Base-by-base conservation (phyloP, 1,284 basidiomycete genomes). In the Leucoagaricus sp. region DNA sequence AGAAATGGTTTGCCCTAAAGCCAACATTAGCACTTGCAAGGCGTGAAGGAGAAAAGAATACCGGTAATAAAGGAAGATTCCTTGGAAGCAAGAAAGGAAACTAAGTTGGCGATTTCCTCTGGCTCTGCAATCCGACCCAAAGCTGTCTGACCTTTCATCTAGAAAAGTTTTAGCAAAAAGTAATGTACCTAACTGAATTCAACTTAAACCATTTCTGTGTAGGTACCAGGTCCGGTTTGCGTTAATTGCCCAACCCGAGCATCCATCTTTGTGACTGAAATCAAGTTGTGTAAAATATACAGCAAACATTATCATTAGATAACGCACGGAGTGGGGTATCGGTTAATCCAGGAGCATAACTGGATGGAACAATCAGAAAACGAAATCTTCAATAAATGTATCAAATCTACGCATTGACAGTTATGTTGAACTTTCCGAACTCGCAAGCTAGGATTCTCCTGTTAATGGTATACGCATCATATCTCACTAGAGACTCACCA, bases 351-450 rank as follows among this genome's bases (percentile, higher is more conserved):
- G 7, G 17, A 25, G 9, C 10, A 28, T n/a, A 8, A 38, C 36
- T 15, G 15, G 8, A 8, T 4, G 4, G 13, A 13, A 42, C 26
- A 29, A 19, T 36, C 12, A 36, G 21, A 19, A 44, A n/a, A n/a
- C n/a, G n/a, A n/a, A n/a, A n/a, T n/a, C n/a, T n/a, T 50, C 34
- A 28, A n/a, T 15, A 36, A 41, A 13, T 15, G 21, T 13, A 17
- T 1, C 36, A 40, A 41, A n/a, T 36, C 12, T 4, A n/a, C 33
- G 38, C 3, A 42, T 71, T 71, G 31, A 70, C 69, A 1, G 68
- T 70, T 26, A 71, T 71, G 4, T 62, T 61, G 57, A 69, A 60
- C 17, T 50, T 49, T 5, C 69, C 69, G 31, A 63, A 61, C 57
- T 71, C 69, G 21, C 56, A 44, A 1, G 69, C 69, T 71, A 42